Percentiles rank a stretch among this genome's conserved stretches.
Evolutionary conservation across 2,329 filamentous ascomycete genomes (phyloP).

Genomic region (Pyrenochaeta sp.): DNA sequence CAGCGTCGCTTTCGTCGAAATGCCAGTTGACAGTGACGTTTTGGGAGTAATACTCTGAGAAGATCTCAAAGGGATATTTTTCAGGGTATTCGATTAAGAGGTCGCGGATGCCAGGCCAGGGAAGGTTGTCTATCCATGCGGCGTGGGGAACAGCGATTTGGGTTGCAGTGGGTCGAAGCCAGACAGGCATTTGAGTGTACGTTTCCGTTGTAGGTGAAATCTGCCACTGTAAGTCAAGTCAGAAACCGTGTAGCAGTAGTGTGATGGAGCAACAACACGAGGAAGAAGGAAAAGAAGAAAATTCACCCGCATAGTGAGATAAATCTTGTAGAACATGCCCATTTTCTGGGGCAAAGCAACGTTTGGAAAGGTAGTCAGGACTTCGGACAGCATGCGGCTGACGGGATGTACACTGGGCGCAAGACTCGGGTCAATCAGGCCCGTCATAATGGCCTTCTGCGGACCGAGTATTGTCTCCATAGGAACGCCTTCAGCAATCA

Average conservation of each 20-base stretch:
- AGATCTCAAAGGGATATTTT: slow-evolving; percentile 31
- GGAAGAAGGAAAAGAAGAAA: slow-evolving; percentile 48
- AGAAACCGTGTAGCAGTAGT: too few relatives aligned
- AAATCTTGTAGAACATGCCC: background rate
- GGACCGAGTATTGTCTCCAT: background rate
- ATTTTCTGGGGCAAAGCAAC: background rate
- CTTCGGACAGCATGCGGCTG: background rate
- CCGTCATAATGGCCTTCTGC: background rate
- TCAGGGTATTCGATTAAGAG: slow-evolving; percentile 30
- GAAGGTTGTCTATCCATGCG: slow-evolving; percentile 33
- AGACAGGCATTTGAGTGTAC: slow-evolving; percentile 32
- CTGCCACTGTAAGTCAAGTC: slow-evolving; percentile 27
- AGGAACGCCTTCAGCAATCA: background rate
- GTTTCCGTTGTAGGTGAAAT: slow-evolving; percentile 25
- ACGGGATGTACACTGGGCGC: background rate
- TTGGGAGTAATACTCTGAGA: slow-evolving; percentile 26
- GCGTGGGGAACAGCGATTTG: slow-evolving; percentile 29
- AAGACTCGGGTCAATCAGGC: background rate
- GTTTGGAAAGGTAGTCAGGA: background rate
- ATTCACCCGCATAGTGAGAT: background rate
- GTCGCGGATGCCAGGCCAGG: slow-evolving; percentile 28
- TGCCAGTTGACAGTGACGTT: slow-evolving; percentile 29
- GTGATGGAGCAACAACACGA: too few relatives aligned
- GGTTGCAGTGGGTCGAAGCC: slow-evolving; percentile 26
- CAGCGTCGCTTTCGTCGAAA: slow-evolving; percentile 30